Conservation (phyloP, 2,329 filamentous ascomycete species). For the Scolecobasidium constrictum region DNA sequence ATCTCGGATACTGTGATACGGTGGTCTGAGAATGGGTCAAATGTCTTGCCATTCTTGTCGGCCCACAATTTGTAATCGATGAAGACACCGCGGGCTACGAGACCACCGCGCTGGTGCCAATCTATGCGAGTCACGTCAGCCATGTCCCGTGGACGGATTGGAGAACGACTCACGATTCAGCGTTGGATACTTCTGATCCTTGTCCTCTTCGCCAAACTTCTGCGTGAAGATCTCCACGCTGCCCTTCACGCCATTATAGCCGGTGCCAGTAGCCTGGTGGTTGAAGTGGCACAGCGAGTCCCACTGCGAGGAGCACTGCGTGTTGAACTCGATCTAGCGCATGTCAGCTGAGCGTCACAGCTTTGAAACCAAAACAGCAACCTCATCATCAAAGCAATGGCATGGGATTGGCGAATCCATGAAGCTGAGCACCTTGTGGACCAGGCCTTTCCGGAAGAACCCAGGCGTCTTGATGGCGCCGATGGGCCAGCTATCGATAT, state of each 20-base stretch:
- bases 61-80: slow-evolving; percentile 43
- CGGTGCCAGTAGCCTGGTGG: slow-evolving; percentile 31
- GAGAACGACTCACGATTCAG: slow-evolving; percentile 10
- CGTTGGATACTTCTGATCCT: slow-evolving; percentile 10
- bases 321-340: slow-evolving; percentile 45
- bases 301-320: slow-evolving; percentile 46
- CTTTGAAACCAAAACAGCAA: neutral
- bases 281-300: slow-evolving; percentile 39
- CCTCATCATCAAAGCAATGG: slow-evolving; percentile 15
- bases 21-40: slow-evolving; percentile 41
- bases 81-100: slow-evolving; percentile 46
- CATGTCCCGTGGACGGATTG: slow-evolving; percentile 15
- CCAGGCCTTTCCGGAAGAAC: slow-evolving; percentile 22
- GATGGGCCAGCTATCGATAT: slow-evolving; percentile 12
- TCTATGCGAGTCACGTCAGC: slow-evolving; percentile 31
- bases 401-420: slow-evolving; percentile 9
- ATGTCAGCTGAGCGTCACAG: slow-evolving; percentile 24
- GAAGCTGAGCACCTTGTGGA: slow-evolving; percentile 24
- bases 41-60: slow-evolving; percentile 38
- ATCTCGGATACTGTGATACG: slow-evolving; percentile 41
- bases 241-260: slow-evolving; percentile 40
- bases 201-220: slow-evolving; percentile 16
- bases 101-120: slow-evolving; percentile 41
- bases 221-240: slow-evolving; percentile 17
- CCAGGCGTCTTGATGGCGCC: slow-evolving; percentile 16